Evolutionary conservation across 208 protist genomes (phyloP).

Genomic region (Leishmania lainsoni): DNA sequence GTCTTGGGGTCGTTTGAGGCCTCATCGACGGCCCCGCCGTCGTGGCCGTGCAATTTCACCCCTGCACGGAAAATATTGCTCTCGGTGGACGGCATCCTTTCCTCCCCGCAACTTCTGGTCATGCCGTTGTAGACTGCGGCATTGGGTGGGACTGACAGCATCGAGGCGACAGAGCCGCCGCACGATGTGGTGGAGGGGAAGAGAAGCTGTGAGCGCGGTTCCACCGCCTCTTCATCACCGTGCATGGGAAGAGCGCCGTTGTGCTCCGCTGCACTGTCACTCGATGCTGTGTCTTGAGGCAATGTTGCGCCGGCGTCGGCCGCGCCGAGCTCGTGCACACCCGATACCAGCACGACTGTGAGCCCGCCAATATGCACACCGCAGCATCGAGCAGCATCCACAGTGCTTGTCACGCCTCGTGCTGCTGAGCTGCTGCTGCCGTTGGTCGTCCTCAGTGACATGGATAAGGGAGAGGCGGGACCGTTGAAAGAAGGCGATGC

Average conservation of each 20-base stretch:
- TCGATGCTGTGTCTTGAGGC: not conserved
- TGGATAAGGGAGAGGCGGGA: constrained; percentile 11
- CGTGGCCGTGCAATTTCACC: constrained; percentile 24
- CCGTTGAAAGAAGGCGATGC: constrained; percentile 1
- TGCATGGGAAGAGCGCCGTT: not conserved
- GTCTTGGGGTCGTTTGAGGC: constrained; percentile 38
- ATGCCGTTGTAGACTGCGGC: constrained; percentile 20
- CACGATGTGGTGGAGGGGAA: constrained; percentile 35
- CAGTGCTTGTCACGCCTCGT: constrained; percentile 11
- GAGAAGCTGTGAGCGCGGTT: constrained; percentile 4
- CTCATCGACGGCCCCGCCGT: constrained; percentile 24
- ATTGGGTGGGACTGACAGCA: constrained; percentile 26
- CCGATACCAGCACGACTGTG: constrained; percentile 41
- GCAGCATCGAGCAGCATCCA: constrained; percentile 25
- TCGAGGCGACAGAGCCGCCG: constrained; percentile 25
- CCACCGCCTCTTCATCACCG: not conserved
- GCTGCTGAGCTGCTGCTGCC: constrained; percentile 10
- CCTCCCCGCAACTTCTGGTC: not conserved
- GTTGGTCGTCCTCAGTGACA: constrained; percentile 2
- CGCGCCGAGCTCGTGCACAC: constrained; percentile 24
- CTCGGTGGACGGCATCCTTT: not conserved
- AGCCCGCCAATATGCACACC: constrained; percentile 38
- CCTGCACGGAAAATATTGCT: constrained; percentile 6
- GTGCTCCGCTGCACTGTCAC: not conserved
- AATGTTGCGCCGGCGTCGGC: not conserved